Conservation (phyloP, 768 basidiomycete species). For the Cyclocybe cylindracea region DNA sequence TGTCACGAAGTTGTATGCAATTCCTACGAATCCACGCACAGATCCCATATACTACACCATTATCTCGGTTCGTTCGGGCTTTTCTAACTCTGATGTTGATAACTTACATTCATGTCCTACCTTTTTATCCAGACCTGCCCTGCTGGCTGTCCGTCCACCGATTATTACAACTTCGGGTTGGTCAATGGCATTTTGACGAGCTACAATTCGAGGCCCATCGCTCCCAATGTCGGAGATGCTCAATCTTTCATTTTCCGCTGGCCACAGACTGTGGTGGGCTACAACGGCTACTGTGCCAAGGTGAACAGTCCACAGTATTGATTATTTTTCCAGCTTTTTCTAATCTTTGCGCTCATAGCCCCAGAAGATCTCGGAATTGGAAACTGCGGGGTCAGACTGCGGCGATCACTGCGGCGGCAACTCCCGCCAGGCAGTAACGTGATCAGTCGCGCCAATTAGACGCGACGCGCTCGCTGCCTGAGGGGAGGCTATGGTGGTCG, state of each 20-base stretch:
- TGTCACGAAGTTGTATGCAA: constrained; percentile 10
- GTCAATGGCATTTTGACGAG: constrained; percentile 8
- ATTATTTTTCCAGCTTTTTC: neutral
- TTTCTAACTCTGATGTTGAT: neutral
- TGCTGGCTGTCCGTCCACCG: constrained; percentile 11
- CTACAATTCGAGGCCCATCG: constrained; percentile 11
- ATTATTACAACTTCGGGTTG: constrained; percentile 18
- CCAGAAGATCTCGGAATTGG: too few species aligned
- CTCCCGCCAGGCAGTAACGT: too few species aligned
- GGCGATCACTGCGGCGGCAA: too few species aligned
- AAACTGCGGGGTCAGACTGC: too few species aligned
- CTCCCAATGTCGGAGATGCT: constrained; percentile 16
- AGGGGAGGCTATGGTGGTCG: too few species aligned
- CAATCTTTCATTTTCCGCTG: constrained; percentile 16
- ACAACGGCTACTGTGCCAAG: constrained; percentile 18
- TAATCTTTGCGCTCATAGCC: neutral
- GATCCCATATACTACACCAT: constrained; percentile 19
- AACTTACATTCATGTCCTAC: neutral
- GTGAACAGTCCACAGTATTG: neutral
- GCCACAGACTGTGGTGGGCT: constrained; percentile 10
- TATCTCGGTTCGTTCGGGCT: constrained; percentile 12
- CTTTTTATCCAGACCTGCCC: constrained; percentile 13
- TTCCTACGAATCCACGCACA: constrained; percentile 15
- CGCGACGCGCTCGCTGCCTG: too few species aligned
- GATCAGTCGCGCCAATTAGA: too few species aligned